Evolutionary conservation across 805 yeast species (phyloP).

Genomic region (Spathaspora hagerdaliae): DNA sequence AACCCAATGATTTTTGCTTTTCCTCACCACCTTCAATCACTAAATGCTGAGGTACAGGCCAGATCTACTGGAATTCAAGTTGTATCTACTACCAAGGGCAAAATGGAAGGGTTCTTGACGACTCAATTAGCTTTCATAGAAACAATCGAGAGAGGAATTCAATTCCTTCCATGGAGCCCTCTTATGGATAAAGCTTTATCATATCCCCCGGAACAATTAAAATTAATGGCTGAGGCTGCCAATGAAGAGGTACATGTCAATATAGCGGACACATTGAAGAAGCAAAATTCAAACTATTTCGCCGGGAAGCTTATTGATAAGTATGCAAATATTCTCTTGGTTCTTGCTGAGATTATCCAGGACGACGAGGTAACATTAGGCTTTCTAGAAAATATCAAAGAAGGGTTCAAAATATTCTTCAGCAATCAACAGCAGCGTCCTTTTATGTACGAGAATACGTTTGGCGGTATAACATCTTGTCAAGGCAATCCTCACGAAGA

Average conservation of each 20-base stretch:
- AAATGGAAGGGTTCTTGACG: slow-evolving; percentile 44
- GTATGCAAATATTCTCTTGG: slow-evolving; percentile 52
- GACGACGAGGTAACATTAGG: slow-evolving; percentile 36
- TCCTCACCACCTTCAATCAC: slow-evolving; percentile 48
- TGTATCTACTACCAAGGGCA: slow-evolving; percentile 49
- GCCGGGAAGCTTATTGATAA: slow-evolving; percentile 55
- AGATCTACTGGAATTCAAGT: slow-evolving; percentile 39
- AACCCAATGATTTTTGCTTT: slow-evolving; percentile 47
- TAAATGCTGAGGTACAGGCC: slow-evolving; percentile 21
- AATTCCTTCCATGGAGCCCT: slow-evolving; percentile 45
- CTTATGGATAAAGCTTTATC: slow-evolving; percentile 22
- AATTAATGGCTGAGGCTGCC: slow-evolving; percentile 41
- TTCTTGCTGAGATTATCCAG: slow-evolving; percentile 44
- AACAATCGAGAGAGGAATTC: slow-evolving; percentile 33
- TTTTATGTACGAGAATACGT: slow-evolving; percentile 52
- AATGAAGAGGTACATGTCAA: slow-evolving; percentile 45
- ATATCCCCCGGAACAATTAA: slow-evolving; percentile 43
- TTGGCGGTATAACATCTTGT: slow-evolving; percentile 53
- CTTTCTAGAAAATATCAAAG: slow-evolving; percentile 33
- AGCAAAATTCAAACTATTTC: slow-evolving; percentile 42
- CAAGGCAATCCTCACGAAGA: slow-evolving; percentile 46
- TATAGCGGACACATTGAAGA: slow-evolving; percentile 36
- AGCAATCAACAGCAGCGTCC: slow-evolving; percentile 45
- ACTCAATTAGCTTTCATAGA: slow-evolving; percentile 34
- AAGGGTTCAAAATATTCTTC: slow-evolving; percentile 40